Conservation (phyloP, 345 rosid species). For the Excoecaria cochinchinensis region DNA sequence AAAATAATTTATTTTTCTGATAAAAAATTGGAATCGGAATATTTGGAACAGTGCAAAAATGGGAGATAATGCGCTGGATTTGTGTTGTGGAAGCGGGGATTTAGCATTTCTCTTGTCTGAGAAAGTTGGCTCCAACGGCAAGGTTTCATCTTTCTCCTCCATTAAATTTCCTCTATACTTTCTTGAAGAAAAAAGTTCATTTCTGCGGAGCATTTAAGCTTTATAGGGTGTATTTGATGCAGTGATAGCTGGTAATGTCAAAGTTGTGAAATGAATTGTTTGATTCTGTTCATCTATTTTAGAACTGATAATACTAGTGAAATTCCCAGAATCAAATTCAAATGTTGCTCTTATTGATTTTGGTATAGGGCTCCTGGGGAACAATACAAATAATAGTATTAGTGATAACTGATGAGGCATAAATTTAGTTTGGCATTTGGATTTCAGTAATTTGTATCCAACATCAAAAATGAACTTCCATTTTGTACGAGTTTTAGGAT, state of each 20-base stretch:
- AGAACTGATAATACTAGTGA: neutral
- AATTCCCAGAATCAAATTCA: neutral
- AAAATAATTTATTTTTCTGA: neutral
- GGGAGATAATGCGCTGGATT: conserved; percentile 69
- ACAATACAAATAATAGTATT: no score
- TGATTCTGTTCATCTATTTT: no score
- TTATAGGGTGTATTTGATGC: neutral
- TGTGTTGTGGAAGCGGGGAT: conserved; percentile 96
- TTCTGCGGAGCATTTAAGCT: neutral
- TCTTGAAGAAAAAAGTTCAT: neutral
- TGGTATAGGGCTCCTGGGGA: neutral
- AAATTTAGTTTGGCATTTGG: no score
- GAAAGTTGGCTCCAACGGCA: conserved; percentile 65
- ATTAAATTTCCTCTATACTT: neutral
- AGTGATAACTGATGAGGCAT: no score
- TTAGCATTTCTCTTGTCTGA: conserved; percentile 78
- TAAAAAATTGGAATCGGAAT: neutral
- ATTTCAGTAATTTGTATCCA: no score
- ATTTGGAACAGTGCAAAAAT: conserved; percentile 50
- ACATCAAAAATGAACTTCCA: no score
- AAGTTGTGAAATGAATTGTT: neutral
- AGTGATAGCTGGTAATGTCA: neutral
- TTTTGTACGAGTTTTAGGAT: no score
- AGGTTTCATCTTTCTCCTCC: conserved; percentile 30
- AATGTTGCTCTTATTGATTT: neutral